These are phyloP conservation scores for Colletotrichum neosansevieriae DNA, from an alignment of 2,329 filamentous ascomycete genomes.

Conservation along the genomic window DNA sequence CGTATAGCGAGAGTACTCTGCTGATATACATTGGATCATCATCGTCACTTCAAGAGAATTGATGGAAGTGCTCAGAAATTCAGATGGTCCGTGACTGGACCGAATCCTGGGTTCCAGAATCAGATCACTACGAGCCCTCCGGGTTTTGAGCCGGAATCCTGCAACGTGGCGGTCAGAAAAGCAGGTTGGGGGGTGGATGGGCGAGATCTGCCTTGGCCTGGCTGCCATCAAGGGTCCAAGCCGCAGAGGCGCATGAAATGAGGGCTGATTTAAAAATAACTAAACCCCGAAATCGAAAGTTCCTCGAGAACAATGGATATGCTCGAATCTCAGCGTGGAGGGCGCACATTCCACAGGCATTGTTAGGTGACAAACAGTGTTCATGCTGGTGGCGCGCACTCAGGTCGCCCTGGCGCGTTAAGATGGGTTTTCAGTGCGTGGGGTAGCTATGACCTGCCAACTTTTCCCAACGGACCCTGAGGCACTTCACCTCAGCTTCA, in stretches of 20 bases:
- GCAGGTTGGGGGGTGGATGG: neutral
- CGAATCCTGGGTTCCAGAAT: slow-evolving; percentile 23
- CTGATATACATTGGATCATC: too few species aligned
- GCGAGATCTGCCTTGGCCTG: slow-evolving; percentile 8
- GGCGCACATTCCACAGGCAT: slow-evolving; percentile 1
- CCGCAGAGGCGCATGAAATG: neutral
- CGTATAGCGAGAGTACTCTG: neutral
- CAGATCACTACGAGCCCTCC: slow-evolving; percentile 13
- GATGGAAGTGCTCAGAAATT: neutral
- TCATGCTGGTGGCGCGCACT: too few species aligned
- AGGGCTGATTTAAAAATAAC: neutral
- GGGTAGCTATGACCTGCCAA: too few species aligned
- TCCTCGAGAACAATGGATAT: too few species aligned
- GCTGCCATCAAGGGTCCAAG: neutral
- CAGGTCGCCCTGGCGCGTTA: too few species aligned
- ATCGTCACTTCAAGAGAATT: neutral
- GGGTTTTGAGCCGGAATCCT: neutral
- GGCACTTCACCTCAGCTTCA: too few species aligned
- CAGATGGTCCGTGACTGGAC: slow-evolving; percentile 24
- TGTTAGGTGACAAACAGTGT: neutral
- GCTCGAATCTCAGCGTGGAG: neutral
- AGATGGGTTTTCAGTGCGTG: too few species aligned
- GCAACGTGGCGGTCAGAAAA: neutral
- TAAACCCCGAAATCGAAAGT: too few species aligned
- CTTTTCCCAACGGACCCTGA: too few species aligned